Evolutionary conservation across 2,329 filamentous ascomycete species (phyloP), one percentile per base, ranked within the genome.

Genomic region (Colletotrichum cuscutae): DNA sequence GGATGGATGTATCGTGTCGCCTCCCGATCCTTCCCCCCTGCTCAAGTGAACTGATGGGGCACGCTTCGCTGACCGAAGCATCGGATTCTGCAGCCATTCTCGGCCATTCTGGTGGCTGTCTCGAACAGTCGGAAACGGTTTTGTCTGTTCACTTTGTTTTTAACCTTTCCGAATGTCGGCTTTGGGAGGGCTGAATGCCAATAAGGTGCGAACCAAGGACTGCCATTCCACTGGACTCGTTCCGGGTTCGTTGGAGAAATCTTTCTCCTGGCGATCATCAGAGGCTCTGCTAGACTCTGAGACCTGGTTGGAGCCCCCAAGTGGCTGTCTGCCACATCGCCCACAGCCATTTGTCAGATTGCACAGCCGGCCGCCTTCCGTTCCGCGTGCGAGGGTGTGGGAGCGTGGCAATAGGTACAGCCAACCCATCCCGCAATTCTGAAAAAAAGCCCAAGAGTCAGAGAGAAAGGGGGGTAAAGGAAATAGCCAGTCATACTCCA

Each of bases 1-100:
- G 56, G 67, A 71, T 49, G 67, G 22, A 71, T 71, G 71, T 73
- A 63, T 73, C 71, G 61, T 49, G 66, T 71, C 71, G 71, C 57
- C 61, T 65, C 67, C 71, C 67, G 71, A 65, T 59, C 53, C 65
- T 42, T 8, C 60, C 49, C 22, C 22, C 53, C 15, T 37, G 24
- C n/a, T 57, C 13, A 56, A 57, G 61, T 35, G 49, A 22, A 52
- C 66, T n/a, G 66, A 65, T 49, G 19, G 60, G 49, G 12, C 26
- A 58, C 54, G 70, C 30, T 11, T 32, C 30, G 30, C 49, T 35
- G 66, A 26, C 56, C 60, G 24, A 71, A 24, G 66, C 42, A 62
- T 71, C 49, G 71, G 30, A 53, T 62, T 61, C 30, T 30, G 60
- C 37, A 56, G 42, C 53, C 37, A 32, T 65, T 49, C 61, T 60